A percentile compares a stretch with the other conserved stretches of the same genome.
Evolutionary conservation across 2,329 filamentous ascomycete genomes (phyloP).

Genomic region (Amesomyces nigricolor): DNA sequence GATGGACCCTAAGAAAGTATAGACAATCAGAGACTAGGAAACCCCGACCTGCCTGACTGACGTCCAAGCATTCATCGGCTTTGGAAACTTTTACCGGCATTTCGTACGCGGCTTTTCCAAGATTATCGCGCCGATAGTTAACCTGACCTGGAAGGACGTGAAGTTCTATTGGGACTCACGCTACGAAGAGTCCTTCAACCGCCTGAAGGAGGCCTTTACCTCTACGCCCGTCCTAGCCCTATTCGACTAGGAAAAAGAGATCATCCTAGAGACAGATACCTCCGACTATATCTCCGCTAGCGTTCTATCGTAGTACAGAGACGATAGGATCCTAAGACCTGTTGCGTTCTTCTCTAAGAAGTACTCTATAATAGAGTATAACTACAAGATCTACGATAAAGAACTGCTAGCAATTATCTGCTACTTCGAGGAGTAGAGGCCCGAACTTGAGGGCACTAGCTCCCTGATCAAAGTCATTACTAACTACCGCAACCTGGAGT

Average conservation of each 20-base stretch:
- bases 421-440: too few relatives aligned
- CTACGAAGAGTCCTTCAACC: neutral
- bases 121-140: neutral
- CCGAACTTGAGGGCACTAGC: too few relatives aligned
- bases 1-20: neutral
- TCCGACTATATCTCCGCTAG: neutral
- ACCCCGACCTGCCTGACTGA: neutral
- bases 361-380: neutral
- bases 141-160: neutral
- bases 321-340: neutral
- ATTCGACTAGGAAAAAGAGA: neutral
- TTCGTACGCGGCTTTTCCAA: neutral
- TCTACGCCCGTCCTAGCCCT: neutral
- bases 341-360: neutral
- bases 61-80: neutral
- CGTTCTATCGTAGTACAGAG: neutral
- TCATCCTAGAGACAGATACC: neutral
- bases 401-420: neutral
- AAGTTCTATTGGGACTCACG: neutral
- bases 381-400: neutral
- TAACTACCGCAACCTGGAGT: too few relatives aligned
- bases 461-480: too few relatives aligned
- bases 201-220: neutral
- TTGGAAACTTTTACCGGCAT: constrained; percentile 4
- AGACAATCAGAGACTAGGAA: neutral